Conservation (phyloP, 2,329 filamentous ascomycete species). For the Lasiodiplodia hormozganensis region DNA sequence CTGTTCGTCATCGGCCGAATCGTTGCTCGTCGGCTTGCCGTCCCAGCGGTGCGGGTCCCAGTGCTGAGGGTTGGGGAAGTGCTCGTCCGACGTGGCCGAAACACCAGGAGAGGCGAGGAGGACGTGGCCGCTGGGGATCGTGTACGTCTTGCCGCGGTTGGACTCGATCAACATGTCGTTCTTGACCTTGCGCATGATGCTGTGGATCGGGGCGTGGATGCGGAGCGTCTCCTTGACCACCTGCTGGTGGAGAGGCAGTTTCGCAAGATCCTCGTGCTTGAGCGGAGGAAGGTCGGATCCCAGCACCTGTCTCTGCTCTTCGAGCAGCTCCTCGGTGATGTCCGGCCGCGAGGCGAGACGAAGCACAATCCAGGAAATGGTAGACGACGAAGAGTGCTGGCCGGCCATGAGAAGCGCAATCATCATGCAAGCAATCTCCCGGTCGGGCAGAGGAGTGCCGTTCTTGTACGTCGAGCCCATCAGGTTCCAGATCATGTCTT, state of each 20-base stretch:
- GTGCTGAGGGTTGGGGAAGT: conserved; percentile 80
- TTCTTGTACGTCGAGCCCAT: conserved; percentile 89
- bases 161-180: conserved; percentile 78
- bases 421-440: conserved; percentile 91
- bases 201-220: conserved; percentile 91
- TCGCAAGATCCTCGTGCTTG: conserved; percentile 77
- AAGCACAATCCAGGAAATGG: conserved; percentile 83
- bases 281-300: conserved; percentile 78
- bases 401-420: conserved; percentile 92
- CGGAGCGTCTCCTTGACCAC: conserved; percentile 92
- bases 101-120: conserved; percentile 87
- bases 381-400: conserved; percentile 87
- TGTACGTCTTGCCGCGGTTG: conserved; percentile 72
- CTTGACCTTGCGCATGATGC: conserved; percentile 92
- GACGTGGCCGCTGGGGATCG: conserved; percentile 79
- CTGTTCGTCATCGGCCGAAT: conserved; percentile 67
- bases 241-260: conserved; percentile 80
- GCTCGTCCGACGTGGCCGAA: conserved; percentile 71
- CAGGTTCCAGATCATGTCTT: conserved; percentile 89
- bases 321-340: conserved; percentile 79
- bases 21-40: conserved; percentile 59
- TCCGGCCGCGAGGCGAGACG: conserved; percentile 79
- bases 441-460: conserved; percentile 77
- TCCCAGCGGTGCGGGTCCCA: conserved; percentile 97
- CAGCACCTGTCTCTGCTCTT: conserved; percentile 78